These are phyloP conservation scores for Xylogone sp. DNA, from an alignment of 2,329 filamentous ascomycete genomes.

Conservation along the genomic window DNA sequence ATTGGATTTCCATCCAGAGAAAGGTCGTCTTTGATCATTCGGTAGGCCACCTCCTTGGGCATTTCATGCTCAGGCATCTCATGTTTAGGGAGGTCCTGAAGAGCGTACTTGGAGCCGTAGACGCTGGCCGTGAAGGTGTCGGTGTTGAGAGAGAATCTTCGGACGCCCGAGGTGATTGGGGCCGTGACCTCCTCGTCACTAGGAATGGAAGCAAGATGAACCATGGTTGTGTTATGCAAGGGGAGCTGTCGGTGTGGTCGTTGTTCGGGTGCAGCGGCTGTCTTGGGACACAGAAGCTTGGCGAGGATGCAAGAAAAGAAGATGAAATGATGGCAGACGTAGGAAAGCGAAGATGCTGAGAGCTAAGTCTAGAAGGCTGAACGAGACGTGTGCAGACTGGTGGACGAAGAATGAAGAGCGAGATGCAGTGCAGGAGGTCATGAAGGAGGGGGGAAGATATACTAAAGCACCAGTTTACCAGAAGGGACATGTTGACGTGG, in stretches of 20 bases:
- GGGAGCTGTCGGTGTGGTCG: background rate
- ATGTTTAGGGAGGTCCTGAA: constrained; percentile 72
- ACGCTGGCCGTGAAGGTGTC: constrained; percentile 43
- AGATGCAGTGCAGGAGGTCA: background rate
- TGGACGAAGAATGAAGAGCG: background rate
- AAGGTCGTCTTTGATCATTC: constrained; percentile 94
- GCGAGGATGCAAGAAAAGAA: background rate
- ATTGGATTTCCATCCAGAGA: constrained; percentile 89
- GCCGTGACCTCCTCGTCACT: constrained; percentile 12
- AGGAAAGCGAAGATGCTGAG: no score
- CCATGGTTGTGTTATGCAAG: constrained; percentile 34
- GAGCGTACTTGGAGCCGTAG: constrained; percentile 83
- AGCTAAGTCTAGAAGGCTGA: no score
- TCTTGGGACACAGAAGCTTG: background rate
- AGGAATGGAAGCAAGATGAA: constrained; percentile 42
- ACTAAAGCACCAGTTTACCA: background rate
- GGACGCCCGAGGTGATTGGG: constrained; percentile 36
- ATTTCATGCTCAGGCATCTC: constrained; percentile 90
- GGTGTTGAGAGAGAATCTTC: constrained; percentile 34
- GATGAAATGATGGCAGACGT: background rate
- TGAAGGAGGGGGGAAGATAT: background rate
- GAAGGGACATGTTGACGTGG: background rate
- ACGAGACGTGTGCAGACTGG: no score
- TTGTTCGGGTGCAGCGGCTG: background rate
- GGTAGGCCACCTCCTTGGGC: constrained; percentile 90